A percentile compares a stretch with the other conserved stretches of the same genome.
Evolutionary conservation across 768 basidiomycete genomes (phyloP).

Genomic region (Auricularia sp.): DNA sequence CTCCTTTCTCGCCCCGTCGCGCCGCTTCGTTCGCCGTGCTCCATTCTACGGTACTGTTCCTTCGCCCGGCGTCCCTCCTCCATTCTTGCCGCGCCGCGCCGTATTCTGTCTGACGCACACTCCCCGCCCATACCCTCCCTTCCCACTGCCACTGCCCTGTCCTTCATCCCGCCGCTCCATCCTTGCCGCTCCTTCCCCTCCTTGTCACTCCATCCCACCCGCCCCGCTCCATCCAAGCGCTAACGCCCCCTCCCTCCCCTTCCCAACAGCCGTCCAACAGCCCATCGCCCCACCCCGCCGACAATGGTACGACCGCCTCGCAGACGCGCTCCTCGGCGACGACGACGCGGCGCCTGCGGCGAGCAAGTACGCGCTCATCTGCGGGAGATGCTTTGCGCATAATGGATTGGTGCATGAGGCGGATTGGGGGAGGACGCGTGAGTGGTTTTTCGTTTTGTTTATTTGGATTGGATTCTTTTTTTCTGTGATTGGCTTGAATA

Average conservation of each 20-base stretch:
- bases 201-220: not conserved
- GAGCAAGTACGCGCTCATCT: conserved; percentile 74
- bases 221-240: not conserved
- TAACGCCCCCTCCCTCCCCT: not conserved
- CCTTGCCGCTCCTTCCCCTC: not conserved
- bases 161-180: too few relatives aligned
- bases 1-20: too few relatives aligned
- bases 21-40: too few relatives aligned
- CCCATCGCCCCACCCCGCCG: conserved; percentile 48
- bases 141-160: too few relatives aligned
- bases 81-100: too few relatives aligned
- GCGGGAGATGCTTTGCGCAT: conserved; percentile 70
- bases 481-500: not conserved
- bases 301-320: conserved; percentile 80
- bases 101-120: too few relatives aligned
- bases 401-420: conserved; percentile 82
- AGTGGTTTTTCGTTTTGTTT: conserved; percentile 25
- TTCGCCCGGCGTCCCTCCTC: too few relatives aligned
- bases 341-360: conserved; percentile 41
- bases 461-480: conserved; percentile 12
- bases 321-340: conserved; percentile 78
- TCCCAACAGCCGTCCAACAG: conserved; percentile 21
- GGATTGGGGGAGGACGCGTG: conserved; percentile 74
- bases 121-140: too few relatives aligned
- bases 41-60: too few relatives aligned